Evolutionary conservation across 345 rosid species (phyloP).

Genomic region (Durio zibethinus): DNA sequence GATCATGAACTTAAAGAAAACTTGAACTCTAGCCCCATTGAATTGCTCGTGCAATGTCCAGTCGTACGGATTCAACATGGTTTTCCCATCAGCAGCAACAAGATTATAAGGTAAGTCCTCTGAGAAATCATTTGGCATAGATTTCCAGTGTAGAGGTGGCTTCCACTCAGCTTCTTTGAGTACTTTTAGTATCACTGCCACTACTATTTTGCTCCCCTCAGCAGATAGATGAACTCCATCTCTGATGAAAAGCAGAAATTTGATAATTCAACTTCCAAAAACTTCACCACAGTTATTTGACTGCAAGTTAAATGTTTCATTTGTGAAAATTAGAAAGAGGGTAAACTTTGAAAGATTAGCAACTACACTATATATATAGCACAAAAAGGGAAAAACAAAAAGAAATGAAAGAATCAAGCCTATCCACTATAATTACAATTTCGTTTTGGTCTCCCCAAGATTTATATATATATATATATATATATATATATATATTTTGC

Average conservation of each 20-base stretch:
- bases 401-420: too few relatives aligned
- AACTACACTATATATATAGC: too few relatives aligned
- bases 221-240: conserved; percentile 89
- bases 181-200: conserved; percentile 71
- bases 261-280: neutral
- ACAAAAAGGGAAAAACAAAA: too few relatives aligned
- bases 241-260: conserved; percentile 29
- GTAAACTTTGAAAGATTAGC: too few relatives aligned
- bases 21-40: conserved; percentile 57
- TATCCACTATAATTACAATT: too few relatives aligned
- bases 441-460: too few relatives aligned
- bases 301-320: too few relatives aligned
- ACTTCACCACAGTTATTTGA: neutral
- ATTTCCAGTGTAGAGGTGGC: conserved; percentile 90
- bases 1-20: neutral
- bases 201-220: conserved; percentile 87
- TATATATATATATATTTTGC: too few relatives aligned
- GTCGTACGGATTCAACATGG: conserved; percentile 66
- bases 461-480: too few relatives aligned
- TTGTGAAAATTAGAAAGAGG: too few relatives aligned
- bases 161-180: conserved; percentile 78
- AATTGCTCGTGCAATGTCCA: conserved; percentile 82
- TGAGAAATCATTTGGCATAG: conserved; percentile 76
- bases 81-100: conserved; percentile 74
- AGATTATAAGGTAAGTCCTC: conserved; percentile 78